A percentile compares a stretch with the other conserved stretches of the same genome.
Conservation (phyloP, 176 grass and related monocot genomes). For the Oryza punctata region DNA sequence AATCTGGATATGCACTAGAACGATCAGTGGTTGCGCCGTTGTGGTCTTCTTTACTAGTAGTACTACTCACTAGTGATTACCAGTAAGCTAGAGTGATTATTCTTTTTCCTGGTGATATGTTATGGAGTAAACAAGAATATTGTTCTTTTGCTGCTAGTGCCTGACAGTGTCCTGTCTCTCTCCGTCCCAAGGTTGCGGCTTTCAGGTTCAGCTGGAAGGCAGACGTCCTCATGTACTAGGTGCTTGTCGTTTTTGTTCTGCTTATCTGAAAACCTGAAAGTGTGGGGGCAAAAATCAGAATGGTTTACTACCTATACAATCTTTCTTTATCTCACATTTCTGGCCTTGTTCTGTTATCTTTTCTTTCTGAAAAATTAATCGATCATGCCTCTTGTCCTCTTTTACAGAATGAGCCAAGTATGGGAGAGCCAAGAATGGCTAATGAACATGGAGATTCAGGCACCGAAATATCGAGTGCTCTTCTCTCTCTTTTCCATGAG, state of each 20-base stretch:
- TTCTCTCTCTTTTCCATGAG: not conserved
- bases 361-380: not conserved
- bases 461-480: not conserved
- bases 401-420: no score
- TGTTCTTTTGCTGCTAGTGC: not conserved
- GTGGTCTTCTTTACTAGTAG: not conserved
- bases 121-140: not conserved
- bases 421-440: not conserved
- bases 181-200: not conserved
- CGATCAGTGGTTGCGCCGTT: not conserved
- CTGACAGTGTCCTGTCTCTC: not conserved
- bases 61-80: not conserved
- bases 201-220: no score
- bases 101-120: not conserved
- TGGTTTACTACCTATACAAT: not conserved
- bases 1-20: constrained; percentile 15
- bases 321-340: not conserved
- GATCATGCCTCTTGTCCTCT: no score
- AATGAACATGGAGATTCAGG: not conserved
- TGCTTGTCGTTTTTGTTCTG: not conserved
- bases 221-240: not conserved
- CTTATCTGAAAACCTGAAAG: not conserved
- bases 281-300: not conserved
- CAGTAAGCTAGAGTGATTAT: not conserved
- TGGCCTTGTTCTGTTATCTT: not conserved